Base-by-base conservation (phyloP, 2,329 filamentous ascomycete genomes). In the Colletotrichum euphorbiae region DNA sequence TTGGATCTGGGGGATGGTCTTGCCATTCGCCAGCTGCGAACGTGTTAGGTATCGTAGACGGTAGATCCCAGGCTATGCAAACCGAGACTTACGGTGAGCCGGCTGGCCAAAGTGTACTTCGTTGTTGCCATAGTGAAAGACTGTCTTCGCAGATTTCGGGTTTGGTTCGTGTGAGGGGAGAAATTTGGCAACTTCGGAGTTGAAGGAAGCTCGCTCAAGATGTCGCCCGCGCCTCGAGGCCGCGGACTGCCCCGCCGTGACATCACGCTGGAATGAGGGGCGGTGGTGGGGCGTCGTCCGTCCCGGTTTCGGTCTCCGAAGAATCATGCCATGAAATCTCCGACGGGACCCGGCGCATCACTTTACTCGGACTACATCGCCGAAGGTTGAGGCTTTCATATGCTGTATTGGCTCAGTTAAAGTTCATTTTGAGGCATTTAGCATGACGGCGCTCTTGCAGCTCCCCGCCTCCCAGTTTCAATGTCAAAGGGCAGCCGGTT, bases 1-100 rank as follows among this genome's bases (percentile, higher is more conserved):
- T 71, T 93, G 91, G 72, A 93, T 88, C 73, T 86, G 87, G 13
- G 91, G 91, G 78, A 93, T 93, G 13, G 82, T 82, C 63, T 86
- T 80, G 74, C 89, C 89, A 82, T 91, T 92, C 73, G 87, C 78
- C 63, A 91, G 85, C 83, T 89, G 71, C 9, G 2, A 2, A 6
- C 21, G 9, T 11, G 33, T 67, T 58, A 56, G 28, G 1, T 3
- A 13, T 17, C 1, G 64, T 19, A 28, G n/a, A n/a, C n/a, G n/a
- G n/a, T n/a, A n/a, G 5, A 59, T 46, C 21, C 8, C 2, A 24
- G 21, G 15, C 6, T 2, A 9, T 12, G 33, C n/a, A 31, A 2
- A n/a, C 12, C 5, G 46, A 36, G 9, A 67, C 67, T 52, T 11
- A 69, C 67, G 1, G 63, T 69, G n/a, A 62, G 55, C 51, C 63